Base-by-base conservation (phyloP, 345 rosid species). In the Eucalyptus grandis region DNA sequence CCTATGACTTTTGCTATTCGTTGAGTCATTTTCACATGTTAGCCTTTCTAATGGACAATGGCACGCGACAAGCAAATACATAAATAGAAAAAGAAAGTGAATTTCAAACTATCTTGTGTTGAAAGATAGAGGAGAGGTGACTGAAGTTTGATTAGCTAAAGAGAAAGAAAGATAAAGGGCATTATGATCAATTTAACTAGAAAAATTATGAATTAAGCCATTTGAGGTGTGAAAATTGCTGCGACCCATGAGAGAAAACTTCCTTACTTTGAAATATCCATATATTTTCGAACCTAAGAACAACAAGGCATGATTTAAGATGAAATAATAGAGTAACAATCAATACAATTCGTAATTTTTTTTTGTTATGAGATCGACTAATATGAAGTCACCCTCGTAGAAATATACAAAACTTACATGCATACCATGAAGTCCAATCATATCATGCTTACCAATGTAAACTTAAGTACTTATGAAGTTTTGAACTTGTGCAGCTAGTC, bases 251-350 rank as follows among this genome's bases (percentile, higher is more conserved):
- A 60, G 16, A 60, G 8, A 3, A 62, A 62, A 62, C 34, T 27
- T 62, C 69, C 7, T 62, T 27, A 30, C 1, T 62, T 62, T 27
- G 31, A 62, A 62, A n/a, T n/a, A 65, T 65, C 21, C 17, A 65
- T 0, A 0, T 13, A 30, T 12, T 27, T 62, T 62, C 8, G 0
- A 62, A 30, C 2, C 9, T 2, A 60, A 26, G 14, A 60, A 24
- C 6, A 11, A 58, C 31, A 62, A 30, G 4, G 7, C 4, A 19
- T 10, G 83, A 72, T 11, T 37, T 19, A 11, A 37, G 46, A 10
- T 27, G 2, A 37, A 21, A 6, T 3, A 21, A 77, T 22, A 40
- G 9, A 77, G 30, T 13, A 77, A 77, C 1, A 21, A 11, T 19
- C 83, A 21, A 37, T 21, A 11, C 15, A 21, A 40, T 4, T 77